These are phyloP conservation scores for Pythium periplocum DNA, from an alignment of 352 stramenopile genomes.

Conservation along the genomic window DNA sequence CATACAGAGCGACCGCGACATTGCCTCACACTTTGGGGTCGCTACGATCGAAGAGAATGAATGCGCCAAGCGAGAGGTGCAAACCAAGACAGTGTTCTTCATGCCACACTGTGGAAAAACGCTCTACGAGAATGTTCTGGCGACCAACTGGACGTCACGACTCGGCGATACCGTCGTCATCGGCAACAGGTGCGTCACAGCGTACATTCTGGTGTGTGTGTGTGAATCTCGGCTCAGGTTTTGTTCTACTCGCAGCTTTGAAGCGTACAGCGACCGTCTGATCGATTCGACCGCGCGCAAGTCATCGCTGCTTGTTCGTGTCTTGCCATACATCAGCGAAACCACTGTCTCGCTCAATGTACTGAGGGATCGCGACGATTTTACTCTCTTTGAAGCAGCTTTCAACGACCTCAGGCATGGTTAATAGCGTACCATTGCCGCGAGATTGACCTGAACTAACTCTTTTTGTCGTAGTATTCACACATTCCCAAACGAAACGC, in stretches of 20 bases:
- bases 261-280: slow-evolving; percentile 68
- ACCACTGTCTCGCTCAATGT: slow-evolving; percentile 32
- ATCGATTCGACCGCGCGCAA: slow-evolving; percentile 35
- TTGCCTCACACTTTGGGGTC: slow-evolving; percentile 39
- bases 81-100: slow-evolving; percentile 76
- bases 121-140: slow-evolving; percentile 89
- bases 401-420: slow-evolving; percentile 65
- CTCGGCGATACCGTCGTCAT: slow-evolving; percentile 52
- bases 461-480: slow-evolving; percentile 13
- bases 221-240: no score
- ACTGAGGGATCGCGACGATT: slow-evolving; percentile 43
- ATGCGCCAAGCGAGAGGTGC: slow-evolving; percentile 34
- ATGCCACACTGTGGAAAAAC: slow-evolving; percentile 88
- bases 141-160: slow-evolving; percentile 55
- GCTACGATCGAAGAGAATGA: slow-evolving; percentile 59
- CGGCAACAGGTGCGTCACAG: slow-evolving; percentile 73
- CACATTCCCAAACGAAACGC: slow-evolving; percentile 4
- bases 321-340: slow-evolving; percentile 50
- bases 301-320: slow-evolving; percentile 36
- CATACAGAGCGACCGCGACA: slow-evolving; percentile 46
- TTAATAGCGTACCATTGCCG: slow-evolving; percentile 2
- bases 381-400: slow-evolving; percentile 55
- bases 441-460: background rate
- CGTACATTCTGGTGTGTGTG: background rate
- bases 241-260: slow-evolving; percentile 37